These are phyloP conservation scores for Peronospora destructor DNA, from an alignment of 352 stramenopile genomes.

Conservation along the genomic window DNA sequence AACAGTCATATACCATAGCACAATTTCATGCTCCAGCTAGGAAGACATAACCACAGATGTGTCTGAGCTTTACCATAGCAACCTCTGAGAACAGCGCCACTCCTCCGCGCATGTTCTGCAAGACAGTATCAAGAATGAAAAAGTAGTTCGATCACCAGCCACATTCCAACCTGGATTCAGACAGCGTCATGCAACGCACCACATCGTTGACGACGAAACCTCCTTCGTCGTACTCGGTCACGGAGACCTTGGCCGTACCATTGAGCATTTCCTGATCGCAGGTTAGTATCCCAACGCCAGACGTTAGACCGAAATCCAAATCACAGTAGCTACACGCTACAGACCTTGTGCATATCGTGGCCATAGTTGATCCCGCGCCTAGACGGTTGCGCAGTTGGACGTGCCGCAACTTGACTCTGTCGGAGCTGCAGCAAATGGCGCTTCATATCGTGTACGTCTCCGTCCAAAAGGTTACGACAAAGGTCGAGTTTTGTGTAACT, in stretches of 20 bases:
- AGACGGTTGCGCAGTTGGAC: constrained; percentile 15
- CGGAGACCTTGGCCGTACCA: constrained; percentile 66
- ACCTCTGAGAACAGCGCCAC: constrained; percentile 68
- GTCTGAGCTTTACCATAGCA: constrained; percentile 42
- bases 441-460: constrained; percentile 12
- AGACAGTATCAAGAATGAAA: background rate
- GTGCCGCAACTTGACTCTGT: constrained; percentile 14
- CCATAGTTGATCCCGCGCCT: constrained; percentile 72
- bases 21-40: background rate
- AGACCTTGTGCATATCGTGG: constrained; percentile 76
- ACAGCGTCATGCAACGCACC: constrained; percentile 18
- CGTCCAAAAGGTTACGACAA: background rate
- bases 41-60: too few species aligned
- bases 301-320: background rate
- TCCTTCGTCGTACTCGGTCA: constrained; percentile 81
- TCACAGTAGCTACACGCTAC: background rate
- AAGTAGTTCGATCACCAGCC: background rate
- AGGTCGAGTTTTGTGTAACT: constrained; percentile 10
- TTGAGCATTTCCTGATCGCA: constrained; percentile 71
- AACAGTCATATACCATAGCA: background rate
- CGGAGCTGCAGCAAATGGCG: constrained; percentile 27
- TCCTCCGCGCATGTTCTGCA: constrained; percentile 73
- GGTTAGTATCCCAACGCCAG: background rate
- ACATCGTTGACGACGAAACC: constrained; percentile 82
- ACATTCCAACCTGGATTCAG: background rate